Base-by-base conservation (phyloP, 2,329 filamentous ascomycete genomes). In the Alternaria atra region DNA sequence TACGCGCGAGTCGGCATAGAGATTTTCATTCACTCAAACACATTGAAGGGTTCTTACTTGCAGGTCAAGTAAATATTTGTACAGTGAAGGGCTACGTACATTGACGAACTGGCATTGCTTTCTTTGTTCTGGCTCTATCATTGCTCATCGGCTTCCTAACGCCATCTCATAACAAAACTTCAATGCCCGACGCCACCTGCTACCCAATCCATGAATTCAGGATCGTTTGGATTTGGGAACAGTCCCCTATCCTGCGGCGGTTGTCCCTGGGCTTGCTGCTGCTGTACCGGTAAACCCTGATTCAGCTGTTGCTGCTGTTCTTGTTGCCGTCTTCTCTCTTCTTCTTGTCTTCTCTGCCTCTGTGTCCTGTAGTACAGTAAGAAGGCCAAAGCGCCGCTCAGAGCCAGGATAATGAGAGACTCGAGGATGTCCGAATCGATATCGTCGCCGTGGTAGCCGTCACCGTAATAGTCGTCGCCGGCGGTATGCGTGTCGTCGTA, bases 361-460 rank as follows among this genome's bases (percentile, higher is more conserved):
- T 92, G 90, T 88, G 83, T 73, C 88, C 89, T 84, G 77, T 95
- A 94, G 79, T 93, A 97, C 15, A 98, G 85, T 32, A 98, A 82
- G 53, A 91, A 87, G 0, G 91, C 88, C 55, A 98, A 83, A 1
- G 89, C 88, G 13, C 89, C 88, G 0, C 91, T 90, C 13, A 98
- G 81, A 1, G 87, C 90, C 13, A 97, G 83, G 63, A 99, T 96
- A 44, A 97, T 83, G 25, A 97, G 80, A 43, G 91, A 94, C 79
- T 98, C 95, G 10, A 97, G 68, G 15, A 97, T 82, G 12, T 92
- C 91, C 47, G 93, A 92, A 52, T 94, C 91, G 30, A 91, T 84
- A 2, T 87, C 84, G 6, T 87, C 83, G 34, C 58, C 66, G 10
- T 64, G 63, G 23, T 85, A 84, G 23, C 84, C 84, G 2, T 89